phyloP scores from a whole-genome alignment of 2,329 filamentous ascomycete species.

The Trichophyton schoenleinii region DNA sequence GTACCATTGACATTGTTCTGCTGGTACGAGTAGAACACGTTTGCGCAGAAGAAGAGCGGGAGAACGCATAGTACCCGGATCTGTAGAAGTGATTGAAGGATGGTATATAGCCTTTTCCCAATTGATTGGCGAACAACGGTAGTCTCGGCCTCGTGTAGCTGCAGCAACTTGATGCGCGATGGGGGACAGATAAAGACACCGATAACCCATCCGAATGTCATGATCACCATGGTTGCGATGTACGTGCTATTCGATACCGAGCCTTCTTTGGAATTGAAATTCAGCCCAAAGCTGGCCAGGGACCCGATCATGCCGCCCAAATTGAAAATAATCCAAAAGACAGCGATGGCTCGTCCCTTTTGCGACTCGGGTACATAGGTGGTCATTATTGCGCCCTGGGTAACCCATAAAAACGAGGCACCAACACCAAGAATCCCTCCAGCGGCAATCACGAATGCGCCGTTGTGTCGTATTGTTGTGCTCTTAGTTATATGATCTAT shows the following conservation, averaged over 20 bases:
- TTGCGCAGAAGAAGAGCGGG: slow-evolving; percentile 44
- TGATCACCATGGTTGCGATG: slow-evolving; percentile 38
- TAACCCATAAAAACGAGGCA: slow-evolving; percentile 36
- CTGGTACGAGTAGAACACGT: slow-evolving; percentile 47
- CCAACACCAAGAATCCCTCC: slow-evolving; percentile 37
- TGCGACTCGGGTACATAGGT: slow-evolving; percentile 34
- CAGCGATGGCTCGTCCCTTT: slow-evolving; percentile 34
- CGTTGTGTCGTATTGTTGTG: slow-evolving; percentile 25
- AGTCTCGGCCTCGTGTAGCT: slow-evolving; percentile 33
- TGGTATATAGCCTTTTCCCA: slow-evolving; percentile 20
- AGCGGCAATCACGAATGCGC: slow-evolving; percentile 34
- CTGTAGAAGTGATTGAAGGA: slow-evolving; percentile 28
- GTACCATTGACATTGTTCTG: slow-evolving; percentile 44
- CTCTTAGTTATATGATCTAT: neutral
- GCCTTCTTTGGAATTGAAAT: slow-evolving; percentile 30
- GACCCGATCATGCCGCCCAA: slow-evolving; percentile 35
- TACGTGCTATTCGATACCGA: slow-evolving; percentile 42
- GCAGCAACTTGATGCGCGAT: slow-evolving; percentile 29
- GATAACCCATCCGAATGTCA: slow-evolving; percentile 39
- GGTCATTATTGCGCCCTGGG: slow-evolving; percentile 40
- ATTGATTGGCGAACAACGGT: slow-evolving; percentile 24
- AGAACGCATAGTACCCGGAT: slow-evolving; percentile 40
- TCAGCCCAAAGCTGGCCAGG: slow-evolving; percentile 35
- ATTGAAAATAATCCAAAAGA: slow-evolving; percentile 39
- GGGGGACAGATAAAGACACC: slow-evolving; percentile 40